Base-by-base conservation (phyloP, 345 rosid species). In the Syzygium aromaticum region DNA sequence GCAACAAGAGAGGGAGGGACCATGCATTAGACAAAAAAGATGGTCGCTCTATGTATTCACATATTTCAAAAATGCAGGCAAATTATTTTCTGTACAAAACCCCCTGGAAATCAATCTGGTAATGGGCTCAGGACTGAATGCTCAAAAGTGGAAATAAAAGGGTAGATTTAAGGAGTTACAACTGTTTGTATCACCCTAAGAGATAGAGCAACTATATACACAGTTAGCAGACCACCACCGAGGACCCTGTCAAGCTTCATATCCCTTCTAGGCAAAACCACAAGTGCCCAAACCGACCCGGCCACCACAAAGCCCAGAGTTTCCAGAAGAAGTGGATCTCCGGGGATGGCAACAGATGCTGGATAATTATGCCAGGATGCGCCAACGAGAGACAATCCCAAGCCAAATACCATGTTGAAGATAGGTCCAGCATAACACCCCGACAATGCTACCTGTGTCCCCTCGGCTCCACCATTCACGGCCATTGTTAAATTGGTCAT, bases 391-490 rank as follows among this genome's bases (percentile, higher is more conserved):
- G 99, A 97, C 87, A 95, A 80, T 1, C 99, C 99, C 82, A 96
- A 88, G 23, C 99, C 99, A 61, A 94, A 92, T 0, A 97, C 92
- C 12, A 91, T 91, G 93, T 95, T 96, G 90, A 97, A 97, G 67
- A 97, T 88, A 2, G 98, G 99, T 40, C 99, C 97, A 1, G 99
- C 99, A 84, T 96, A 96, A 85, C 98, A 96, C 4, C 99, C 99
- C 0, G 98, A 93, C 77, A 97, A 87, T 7, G 98, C 98, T 57
- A 95, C 88, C 30, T 97, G 99, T 2, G 94, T 96, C 17, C 99
- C 98, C 73, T 91, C 90, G 7, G 89, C 87, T 21, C 99, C 96
- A 77, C 98, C 96, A 38, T 93, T 93, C 88, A 92, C 33, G 2
- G 99, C 97, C 92, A 96, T 89, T 19, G 98, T 93, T 77, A 92